Conservation (phyloP, 495 filamentous ascomycete genomes). For the Lepraria neglecta region DNA sequence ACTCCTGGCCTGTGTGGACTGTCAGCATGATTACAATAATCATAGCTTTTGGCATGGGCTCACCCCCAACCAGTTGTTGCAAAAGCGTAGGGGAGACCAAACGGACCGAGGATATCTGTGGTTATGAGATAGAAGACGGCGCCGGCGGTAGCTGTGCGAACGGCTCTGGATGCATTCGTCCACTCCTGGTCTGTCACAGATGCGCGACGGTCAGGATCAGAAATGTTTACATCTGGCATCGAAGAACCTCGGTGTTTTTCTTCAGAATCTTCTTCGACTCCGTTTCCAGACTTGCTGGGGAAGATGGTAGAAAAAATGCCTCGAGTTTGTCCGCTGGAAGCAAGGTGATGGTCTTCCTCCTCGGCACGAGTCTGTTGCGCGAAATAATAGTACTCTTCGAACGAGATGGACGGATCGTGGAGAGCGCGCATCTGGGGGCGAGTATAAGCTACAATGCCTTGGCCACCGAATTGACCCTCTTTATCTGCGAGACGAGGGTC, state of each 20-base stretch:
- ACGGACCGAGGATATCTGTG: conserved; percentile 58
- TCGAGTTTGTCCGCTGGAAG: background rate
- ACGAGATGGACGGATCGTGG: conserved; percentile 34
- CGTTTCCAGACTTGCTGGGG: conserved; percentile 9
- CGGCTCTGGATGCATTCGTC: conserved; percentile 40
- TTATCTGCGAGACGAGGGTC: conserved; percentile 17
- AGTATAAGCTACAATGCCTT: conserved; percentile 18
- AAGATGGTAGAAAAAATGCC: conserved; percentile 19
- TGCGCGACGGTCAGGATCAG: conserved; percentile 14
- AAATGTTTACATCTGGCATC: background rate
- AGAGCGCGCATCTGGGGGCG: conserved; percentile 20
- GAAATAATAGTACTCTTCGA: conserved; percentile 39
- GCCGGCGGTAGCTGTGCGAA: conserved; percentile 41
- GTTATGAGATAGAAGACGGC: conserved; percentile 53
- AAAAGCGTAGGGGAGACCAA: conserved; percentile 38
- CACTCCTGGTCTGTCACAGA: conserved; percentile 40
- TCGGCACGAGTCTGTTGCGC: conserved; percentile 26
- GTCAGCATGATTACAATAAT: background rate
- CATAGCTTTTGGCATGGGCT: background rate
- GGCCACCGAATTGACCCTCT: conserved; percentile 13
- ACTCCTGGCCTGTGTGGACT: conserved; percentile 26
- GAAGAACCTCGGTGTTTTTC: background rate
- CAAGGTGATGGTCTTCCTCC: background rate
- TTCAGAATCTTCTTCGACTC: background rate
- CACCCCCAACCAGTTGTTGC: conserved; percentile 32